These are phyloP conservation scores for Leucosporidium scottii DNA, from an alignment of 768 basidiomycete genomes.

Conservation along the genomic window DNA sequence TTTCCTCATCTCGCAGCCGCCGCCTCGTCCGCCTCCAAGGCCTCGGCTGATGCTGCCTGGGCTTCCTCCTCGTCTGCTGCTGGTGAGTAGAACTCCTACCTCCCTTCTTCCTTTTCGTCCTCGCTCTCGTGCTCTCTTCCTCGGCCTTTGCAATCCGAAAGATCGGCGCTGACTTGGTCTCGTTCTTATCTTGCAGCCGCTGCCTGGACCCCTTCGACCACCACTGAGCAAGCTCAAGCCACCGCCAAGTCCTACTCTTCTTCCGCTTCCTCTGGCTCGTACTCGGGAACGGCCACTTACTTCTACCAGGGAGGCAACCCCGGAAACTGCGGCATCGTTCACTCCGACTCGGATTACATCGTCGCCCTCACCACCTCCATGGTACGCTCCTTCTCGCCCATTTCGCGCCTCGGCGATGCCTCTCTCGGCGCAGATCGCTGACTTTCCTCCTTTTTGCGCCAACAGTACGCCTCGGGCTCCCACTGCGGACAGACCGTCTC, in stretches of 20 bases:
- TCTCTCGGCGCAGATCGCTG: conserved; percentile 49
- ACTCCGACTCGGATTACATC: conserved; percentile 50
- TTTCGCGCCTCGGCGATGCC: conserved; percentile 53
- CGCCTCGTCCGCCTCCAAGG: no score
- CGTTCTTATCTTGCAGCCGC: no score
- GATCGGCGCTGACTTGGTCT: no score
- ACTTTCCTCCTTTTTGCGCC: neutral
- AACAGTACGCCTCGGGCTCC: conserved; percentile 12
- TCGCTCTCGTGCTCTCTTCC: no score
- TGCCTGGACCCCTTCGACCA: no score
- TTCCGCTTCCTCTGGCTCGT: conserved; percentile 28
- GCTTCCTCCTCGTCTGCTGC: no score
- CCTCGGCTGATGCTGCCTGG: no score
- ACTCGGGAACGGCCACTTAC: conserved; percentile 47
- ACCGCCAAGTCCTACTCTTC: conserved; percentile 28
- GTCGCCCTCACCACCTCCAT: conserved; percentile 50
- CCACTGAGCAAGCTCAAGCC: neutral
- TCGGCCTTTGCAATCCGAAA: no score
- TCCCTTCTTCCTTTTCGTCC: no score
- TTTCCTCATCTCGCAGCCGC: no score
- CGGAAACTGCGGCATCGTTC: conserved; percentile 67
- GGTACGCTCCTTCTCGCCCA: conserved; percentile 54
- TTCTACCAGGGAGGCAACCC: conserved; percentile 62
- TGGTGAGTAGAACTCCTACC: no score
- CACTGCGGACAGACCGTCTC: conserved; percentile 29